Evolutionary conservation across 2,329 filamentous ascomycete genomes (phyloP).

Genomic region (Phaeosphaeriaceae sp.): DNA sequence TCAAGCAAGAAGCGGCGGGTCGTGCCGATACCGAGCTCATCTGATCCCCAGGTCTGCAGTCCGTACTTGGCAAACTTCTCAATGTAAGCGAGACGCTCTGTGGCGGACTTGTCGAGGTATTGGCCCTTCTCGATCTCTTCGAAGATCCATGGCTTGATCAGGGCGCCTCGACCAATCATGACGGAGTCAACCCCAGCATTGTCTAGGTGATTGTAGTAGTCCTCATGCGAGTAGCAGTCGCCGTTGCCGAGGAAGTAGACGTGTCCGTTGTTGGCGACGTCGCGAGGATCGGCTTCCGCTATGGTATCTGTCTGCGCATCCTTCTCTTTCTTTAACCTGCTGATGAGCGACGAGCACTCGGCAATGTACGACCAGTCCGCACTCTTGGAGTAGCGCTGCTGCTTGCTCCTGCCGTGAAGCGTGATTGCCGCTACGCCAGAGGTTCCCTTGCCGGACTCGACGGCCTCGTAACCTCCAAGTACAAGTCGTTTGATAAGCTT

Average conservation of each 20-base stretch:
- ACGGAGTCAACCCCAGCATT: conserved; percentile 86
- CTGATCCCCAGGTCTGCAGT: conserved; percentile 92
- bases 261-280: conserved; percentile 70
- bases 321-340: conserved; percentile 75
- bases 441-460: conserved; percentile 67
- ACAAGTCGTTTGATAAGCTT: conserved; percentile 84
- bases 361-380: conserved; percentile 98
- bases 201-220: conserved; percentile 81
- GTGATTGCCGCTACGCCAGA: conserved; percentile 90
- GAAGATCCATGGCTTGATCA: conserved; percentile 98
- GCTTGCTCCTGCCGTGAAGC: conserved; percentile 88
- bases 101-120: conserved; percentile 92
- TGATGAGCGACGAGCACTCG: conserved; percentile 85
- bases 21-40: conserved; percentile 90
- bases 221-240: conserved; percentile 90
- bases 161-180: conserved; percentile 94
- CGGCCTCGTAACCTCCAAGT: conserved; percentile 77
- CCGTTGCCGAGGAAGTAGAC: conserved; percentile 96
- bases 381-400: conserved; percentile 89
- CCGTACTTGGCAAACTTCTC: conserved; percentile 92
- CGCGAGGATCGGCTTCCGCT: conserved; percentile 76
- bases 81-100: conserved; percentile 83
- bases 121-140: conserved; percentile 93
- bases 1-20: conserved; percentile 93
- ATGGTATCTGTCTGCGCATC: conserved; percentile 76